Evolutionary conservation across 2,329 filamentous ascomycete species (phyloP), one percentile per base, ranked within the genome.

Genomic region (Fusarium coffeatum): DNA sequence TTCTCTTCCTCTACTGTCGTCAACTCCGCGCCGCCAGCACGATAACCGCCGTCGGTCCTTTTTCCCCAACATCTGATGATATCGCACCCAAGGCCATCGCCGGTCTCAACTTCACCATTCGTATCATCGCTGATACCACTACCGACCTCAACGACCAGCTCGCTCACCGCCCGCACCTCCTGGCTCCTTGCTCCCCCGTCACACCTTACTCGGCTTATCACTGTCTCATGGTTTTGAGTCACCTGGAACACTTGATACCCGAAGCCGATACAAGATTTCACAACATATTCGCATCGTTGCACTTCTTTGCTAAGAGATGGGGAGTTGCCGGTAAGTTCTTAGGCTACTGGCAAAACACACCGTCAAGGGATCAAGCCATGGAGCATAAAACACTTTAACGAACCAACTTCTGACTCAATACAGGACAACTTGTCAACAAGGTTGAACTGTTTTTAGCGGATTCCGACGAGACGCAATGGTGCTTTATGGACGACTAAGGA

Each of bases 91-190:
- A 80, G 58, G 78, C 78, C 64, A 77, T 80, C 18, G 77, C 78
- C 16, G 78, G 78, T 55, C 73, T 80, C 57, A 80, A 80, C 68
- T 80, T 80, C 58, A 78, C 78, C 55, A 76, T 80, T 37, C 76
- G 78, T 47, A 78, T 80, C 50, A 77, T 80, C 40, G 74, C 76
- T 55, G 78, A 80, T 55, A 78, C 77, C 23, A 79, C 77, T n/a
- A 74, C 74, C 41, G 76, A 79, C 34, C 76, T 79, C 50, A 79
- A 79, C 54, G 72, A 76, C 40, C 76, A 78, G 49, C 76, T 79
- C 28, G 71, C 75, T 23, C 76, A 74, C 40, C 71, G 72, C 13
- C 76, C 78, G 12, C 76, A 77, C 22, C 72, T 78, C 23, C 72
- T 79, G 27, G 76, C 75, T 28, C 73, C 74, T n/a, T 77, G 76